Conservation (phyloP, 495 filamentous ascomycete genomes). For the Penicillium lagena region DNA sequence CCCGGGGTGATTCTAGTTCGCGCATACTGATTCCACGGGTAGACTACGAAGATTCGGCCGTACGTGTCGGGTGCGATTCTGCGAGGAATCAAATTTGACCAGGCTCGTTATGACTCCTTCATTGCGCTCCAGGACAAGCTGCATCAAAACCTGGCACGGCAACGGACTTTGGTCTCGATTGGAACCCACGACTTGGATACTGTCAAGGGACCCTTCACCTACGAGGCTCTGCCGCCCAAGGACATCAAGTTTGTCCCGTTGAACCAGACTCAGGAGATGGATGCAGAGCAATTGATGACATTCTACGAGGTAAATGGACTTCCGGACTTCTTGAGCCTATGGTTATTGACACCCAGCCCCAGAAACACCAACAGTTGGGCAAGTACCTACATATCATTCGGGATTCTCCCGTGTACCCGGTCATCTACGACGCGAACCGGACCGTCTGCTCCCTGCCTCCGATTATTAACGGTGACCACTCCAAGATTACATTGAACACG, state of each 20-base stretch:
- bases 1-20: not conserved
- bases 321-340: too few relatives aligned
- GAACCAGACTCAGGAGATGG: conserved; percentile 85
- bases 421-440: conserved; percentile 84
- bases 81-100: conserved; percentile 83
- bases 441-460: conserved; percentile 90
- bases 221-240: conserved; percentile 86
- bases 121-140: conserved; percentile 97
- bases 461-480: conserved; percentile 95
- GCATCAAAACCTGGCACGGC: conserved; percentile 90
- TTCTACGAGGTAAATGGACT: conserved; percentile 68
- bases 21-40: not conserved
- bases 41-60: conserved; percentile 76
- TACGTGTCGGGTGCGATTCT: conserved; percentile 83
- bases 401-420: conserved; percentile 92
- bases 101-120: conserved; percentile 92
- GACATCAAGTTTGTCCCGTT: conserved; percentile 86
- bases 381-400: conserved; percentile 86
- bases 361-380: conserved; percentile 78
- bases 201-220: conserved; percentile 90
- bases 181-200: conserved; percentile 96
- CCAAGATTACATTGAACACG: conserved; percentile 86
- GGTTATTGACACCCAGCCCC: conserved; percentile 4
- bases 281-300: conserved; percentile 81
- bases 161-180: conserved; percentile 89